Evolutionary conservation across 306 rosid genomes (phyloP).

Genomic region (Pyrus bretschneideri): DNA sequence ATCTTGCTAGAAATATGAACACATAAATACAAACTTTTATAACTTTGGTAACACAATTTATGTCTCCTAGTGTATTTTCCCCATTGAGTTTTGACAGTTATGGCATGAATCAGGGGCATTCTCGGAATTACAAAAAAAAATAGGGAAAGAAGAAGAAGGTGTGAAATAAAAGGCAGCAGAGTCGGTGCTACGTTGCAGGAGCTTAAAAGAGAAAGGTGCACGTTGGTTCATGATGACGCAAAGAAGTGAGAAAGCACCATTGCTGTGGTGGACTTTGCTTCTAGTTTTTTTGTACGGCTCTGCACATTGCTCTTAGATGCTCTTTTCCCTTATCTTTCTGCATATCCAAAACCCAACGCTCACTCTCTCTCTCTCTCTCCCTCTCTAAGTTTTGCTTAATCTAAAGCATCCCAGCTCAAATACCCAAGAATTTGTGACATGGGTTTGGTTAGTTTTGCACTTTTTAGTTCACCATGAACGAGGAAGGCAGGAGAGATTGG

Average conservation of each 20-base stretch:
- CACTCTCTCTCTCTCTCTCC: not conserved
- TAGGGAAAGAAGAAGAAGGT: not conserved
- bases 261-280: conserved; percentile 9
- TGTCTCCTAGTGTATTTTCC: not conserved
- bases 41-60: not conserved
- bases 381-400: not conserved
- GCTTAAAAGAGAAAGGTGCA: conserved; percentile 29
- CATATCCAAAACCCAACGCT: conserved; percentile 13
- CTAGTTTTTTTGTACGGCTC: conserved; percentile 11
- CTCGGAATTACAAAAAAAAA: not conserved
- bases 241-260: not conserved
- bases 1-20: not conserved
- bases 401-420: conserved; percentile 1
- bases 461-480: conserved; percentile 11
- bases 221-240: conserved; percentile 45
- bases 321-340: conserved; percentile 8
- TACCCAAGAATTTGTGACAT: conserved; percentile 6
- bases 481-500: conserved; percentile 15
- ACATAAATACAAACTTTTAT: not conserved
- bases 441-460: conserved; percentile 9
- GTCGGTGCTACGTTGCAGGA: conserved; percentile 15
- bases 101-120: not conserved
- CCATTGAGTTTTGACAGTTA: not conserved
- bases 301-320: conserved; percentile 13
- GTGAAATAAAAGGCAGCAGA: not conserved